phyloP scores from a whole-genome alignment of 768 basidiomycete species.

The Mycena haematopus region DNA sequence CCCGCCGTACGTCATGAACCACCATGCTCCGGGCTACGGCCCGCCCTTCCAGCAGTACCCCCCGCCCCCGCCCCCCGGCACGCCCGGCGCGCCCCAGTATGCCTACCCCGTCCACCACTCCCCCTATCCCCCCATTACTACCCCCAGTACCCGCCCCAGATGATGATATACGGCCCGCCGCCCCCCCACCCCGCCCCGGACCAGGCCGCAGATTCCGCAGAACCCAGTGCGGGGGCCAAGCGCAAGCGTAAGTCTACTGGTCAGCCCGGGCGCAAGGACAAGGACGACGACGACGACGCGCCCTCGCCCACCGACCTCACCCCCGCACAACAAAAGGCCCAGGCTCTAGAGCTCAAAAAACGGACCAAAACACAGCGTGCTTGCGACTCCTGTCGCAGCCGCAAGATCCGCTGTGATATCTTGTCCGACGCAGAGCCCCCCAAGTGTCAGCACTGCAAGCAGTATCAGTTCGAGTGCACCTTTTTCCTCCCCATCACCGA shows the following conservation, averaged over 20 bases:
- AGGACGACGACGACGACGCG: constrained; percentile 66
- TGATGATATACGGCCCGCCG: constrained; percentile 71
- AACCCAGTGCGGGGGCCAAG: constrained; percentile 52
- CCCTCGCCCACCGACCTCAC: constrained; percentile 55
- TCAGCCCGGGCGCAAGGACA: constrained; percentile 51
- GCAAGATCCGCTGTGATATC: constrained; percentile 96
- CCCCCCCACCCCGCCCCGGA: constrained; percentile 43
- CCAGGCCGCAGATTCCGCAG: constrained; percentile 39
- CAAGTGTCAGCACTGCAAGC: constrained; percentile 93
- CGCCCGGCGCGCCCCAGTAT: constrained; percentile 51
- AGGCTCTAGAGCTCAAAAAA: constrained; percentile 73
- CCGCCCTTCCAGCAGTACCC: constrained; percentile 44
- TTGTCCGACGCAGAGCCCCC: constrained; percentile 79
- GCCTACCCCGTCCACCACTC: constrained; percentile 65
- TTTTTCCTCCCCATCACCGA: constrained; percentile 99
- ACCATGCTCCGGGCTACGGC: constrained; percentile 50
- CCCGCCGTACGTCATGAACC: constrained; percentile 76
- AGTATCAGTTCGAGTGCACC: constrained; percentile 92
- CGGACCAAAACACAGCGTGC: constrained; percentile 91
- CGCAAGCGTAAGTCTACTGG: constrained; percentile 65
- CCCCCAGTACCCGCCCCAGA: constrained; percentile 68
- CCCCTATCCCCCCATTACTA: constrained; percentile 62
- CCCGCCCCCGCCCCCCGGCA: constrained; percentile 40
- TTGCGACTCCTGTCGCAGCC: constrained; percentile 88
- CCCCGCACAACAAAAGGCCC: constrained; percentile 33